Evolutionary conservation across 2,329 filamentous ascomycete species (phyloP).

Genomic region (Chalaropsis ovoidea): DNA sequence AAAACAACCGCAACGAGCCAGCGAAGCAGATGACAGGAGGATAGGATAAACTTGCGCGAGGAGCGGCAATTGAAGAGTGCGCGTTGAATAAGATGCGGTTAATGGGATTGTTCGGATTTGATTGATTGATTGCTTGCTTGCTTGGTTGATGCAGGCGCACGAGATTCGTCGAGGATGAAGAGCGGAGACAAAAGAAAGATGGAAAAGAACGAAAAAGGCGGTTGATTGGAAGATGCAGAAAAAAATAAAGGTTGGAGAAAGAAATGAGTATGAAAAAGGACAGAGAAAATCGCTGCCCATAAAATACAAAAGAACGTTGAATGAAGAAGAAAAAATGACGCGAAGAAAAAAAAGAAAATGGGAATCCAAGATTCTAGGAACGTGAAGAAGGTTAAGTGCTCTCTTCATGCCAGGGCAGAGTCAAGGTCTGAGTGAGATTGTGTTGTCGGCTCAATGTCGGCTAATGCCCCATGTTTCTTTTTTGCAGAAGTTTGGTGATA

Average conservation of each 20-base stretch:
- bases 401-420: not conserved
- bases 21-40: slow-evolving; percentile 15
- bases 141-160: slow-evolving; percentile 13
- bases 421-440: not conserved
- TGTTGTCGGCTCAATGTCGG: not conserved
- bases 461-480: not conserved
- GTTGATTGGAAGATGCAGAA: not conserved
- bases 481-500: too few species aligned
- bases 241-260: slow-evolving; percentile 12
- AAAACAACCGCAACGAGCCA: slow-evolving; percentile 15
- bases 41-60: not conserved
- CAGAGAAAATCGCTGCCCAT: not conserved
- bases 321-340: slow-evolving; percentile 12
- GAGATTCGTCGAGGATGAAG: slow-evolving; percentile 7
- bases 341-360: slow-evolving; percentile 3
- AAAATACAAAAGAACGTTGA: not conserved
- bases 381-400: not conserved
- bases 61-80: too few species aligned
- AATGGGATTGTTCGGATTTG: slow-evolving; percentile 2
- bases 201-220: not conserved
- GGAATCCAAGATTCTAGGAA: not conserved
- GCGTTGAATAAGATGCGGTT: not conserved
- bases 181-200: slow-evolving; percentile 3
- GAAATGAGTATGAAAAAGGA: slow-evolving; percentile 12
- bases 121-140: not conserved